Evolutionary conservation across 345 rosid genomes (phyloP), one percentile per base, ranked within the genome.

Genomic region (Gossypioides kirkii): DNA sequence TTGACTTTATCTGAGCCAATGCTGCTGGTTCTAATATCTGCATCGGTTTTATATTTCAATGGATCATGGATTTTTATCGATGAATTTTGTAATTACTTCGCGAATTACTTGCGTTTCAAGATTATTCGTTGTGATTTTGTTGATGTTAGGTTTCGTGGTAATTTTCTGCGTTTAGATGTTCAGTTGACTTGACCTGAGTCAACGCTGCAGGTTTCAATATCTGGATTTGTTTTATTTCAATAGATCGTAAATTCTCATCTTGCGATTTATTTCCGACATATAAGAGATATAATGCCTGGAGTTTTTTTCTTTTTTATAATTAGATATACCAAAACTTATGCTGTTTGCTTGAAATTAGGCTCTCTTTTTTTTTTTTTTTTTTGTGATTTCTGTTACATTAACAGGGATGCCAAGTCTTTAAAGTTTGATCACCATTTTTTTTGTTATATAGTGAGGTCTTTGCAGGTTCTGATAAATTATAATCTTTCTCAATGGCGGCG

Each of bases 401-500:
- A 43, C 12, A 43, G 47, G 47, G 12, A 59, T 59, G 65, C 20
- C 65, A 14, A 61, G 32, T 32, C 12, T 16, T 61, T 14, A n/a
- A 28, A 28, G 20, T 32, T 61, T 32, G 20, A 61, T 61, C 36
- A 32, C 20, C 12, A 61, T 60, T 28, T 38, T 38, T 32, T 32
- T 28, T 61, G 43, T 16, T 28, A 7, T 61, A 7, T 4, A 3
- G 11, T 32, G 8, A 61, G 65, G 36, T 61, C 65, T 8, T 61
- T 14, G 65, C 43, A 3, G 4, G 20, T 12, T 58, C 14, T 20
- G 36, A 58, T 23, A 23, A 23, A 23, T 8, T 61, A 32, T 61
- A 61, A 49, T 52, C 26, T 73, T 6, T 59, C 55, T 49, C 46
- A 26, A 87, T 82, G 89, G 77, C 75, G 5, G 80, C 84, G 17